Evolutionary conservation across 2,329 filamentous ascomycete species (phyloP), one percentile per base, ranked within the genome.

Genomic region (Rutstroemia sp.): DNA sequence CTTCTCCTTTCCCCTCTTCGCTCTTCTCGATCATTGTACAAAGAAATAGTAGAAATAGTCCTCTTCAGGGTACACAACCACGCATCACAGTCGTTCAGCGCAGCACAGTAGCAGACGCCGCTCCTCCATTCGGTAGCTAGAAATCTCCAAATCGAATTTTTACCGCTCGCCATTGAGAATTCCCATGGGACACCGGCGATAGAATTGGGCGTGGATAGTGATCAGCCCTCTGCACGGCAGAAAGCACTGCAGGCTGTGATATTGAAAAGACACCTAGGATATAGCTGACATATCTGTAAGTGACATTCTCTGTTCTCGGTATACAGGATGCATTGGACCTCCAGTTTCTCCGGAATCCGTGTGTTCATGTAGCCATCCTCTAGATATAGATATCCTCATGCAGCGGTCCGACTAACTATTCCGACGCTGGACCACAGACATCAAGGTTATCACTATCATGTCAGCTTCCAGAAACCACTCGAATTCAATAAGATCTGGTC

Each of bases 401-500:
- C 64, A 51, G 58, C 52, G 45, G 58, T 61, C 64, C 63, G 64
- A 64, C 67, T 70, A 58, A 69, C 62, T 59, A 56, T 61, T 46
- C 53, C 60, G 48, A 56, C 61, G 54, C 58, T 61, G 30, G 48
- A 48, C 30, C 44, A 38, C 44, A 54, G 51, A 57, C 56, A 57
- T 55, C 46, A 58, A 60, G 65, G 64, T 67, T 61, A 65, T 61
- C 61, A 56, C 62, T 56, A 58, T 59, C 61, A 54, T 60, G 52
- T 71, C 70, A 67, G 66, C 71, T 73, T 72, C 70, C 72, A 80
- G 79, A 73, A 80, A 81, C 70, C 80, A 79, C 70, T 80, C 81
- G 64, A 72, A 77, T 60, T 81, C 82, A 56, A 78, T 79, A 69
- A 80, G 79, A 65, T 82, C 81, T 42, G 78, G 76, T 60, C 78